Conservation (phyloP, 345 rosid genomes). For the Chamaenerion angustifolium region DNA sequence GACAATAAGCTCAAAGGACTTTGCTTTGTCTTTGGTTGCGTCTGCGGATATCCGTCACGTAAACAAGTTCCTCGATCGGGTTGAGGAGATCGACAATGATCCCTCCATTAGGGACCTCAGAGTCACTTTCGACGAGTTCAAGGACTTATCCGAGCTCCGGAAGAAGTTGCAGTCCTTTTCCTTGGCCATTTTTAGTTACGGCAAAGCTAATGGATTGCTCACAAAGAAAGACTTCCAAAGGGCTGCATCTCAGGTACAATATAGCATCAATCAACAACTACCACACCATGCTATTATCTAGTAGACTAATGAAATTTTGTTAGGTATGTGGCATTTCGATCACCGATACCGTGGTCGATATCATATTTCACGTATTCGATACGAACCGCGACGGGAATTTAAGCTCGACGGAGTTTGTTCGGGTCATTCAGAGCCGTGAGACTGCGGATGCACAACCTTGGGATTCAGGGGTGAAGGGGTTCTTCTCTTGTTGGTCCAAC, state of each 20-base stretch:
- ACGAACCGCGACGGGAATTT: slow-evolving; percentile 34
- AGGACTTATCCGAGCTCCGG: slow-evolving; percentile 41
- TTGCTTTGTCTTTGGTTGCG: slow-evolving; percentile 52
- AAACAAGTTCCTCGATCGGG: slow-evolving; percentile 39
- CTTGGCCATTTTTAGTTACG: slow-evolving; percentile 50
- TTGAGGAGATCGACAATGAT: slow-evolving; percentile 25
- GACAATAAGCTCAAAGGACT: slow-evolving; percentile 52
- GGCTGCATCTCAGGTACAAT: slow-evolving; percentile 45
- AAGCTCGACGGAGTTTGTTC: slow-evolving; percentile 44
- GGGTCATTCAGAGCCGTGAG: slow-evolving; percentile 31
- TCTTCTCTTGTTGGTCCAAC: slow-evolving; percentile 24
- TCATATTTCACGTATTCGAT: slow-evolving; percentile 48
- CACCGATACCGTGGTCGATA: slow-evolving; percentile 30
- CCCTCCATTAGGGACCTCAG: slow-evolving; percentile 19
- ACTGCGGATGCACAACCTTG: slow-evolving; percentile 16
- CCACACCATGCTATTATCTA: no score
- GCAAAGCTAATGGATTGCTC: slow-evolving; percentile 39
- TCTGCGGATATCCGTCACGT: slow-evolving; percentile 44
- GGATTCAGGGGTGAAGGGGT: slow-evolving; percentile 19
- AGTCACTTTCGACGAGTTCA: slow-evolving; percentile 44
- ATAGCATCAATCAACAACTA: neutral
- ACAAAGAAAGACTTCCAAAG: slow-evolving; percentile 51
- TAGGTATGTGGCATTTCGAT: slow-evolving; percentile 46
- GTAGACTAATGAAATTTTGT: neutral
- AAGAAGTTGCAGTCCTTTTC: slow-evolving; percentile 36